A percentile compares a stretch with the other conserved stretches of the same genome.
phyloP scores from a whole-genome alignment of 73 alveolate species.

The Stentor roeselii region DNA sequence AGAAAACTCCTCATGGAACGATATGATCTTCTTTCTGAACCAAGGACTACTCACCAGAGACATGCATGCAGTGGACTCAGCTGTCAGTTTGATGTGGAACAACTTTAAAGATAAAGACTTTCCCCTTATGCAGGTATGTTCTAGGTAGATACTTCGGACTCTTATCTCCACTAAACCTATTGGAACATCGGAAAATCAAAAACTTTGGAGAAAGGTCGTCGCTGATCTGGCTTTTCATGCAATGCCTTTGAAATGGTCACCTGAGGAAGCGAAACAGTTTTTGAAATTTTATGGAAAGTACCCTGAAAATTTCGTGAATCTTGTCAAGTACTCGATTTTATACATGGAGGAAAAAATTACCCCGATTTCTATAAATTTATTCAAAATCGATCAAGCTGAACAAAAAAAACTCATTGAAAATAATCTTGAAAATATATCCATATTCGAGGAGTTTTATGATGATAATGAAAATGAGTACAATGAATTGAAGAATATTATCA shows the following conservation, averaged over 20 bases:
- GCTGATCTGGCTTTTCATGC: background rate
- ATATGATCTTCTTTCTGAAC: background rate
- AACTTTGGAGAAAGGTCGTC: constrained; percentile 2
- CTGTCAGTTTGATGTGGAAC: background rate
- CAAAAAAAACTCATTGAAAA: too few species aligned
- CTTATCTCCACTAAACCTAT: background rate
- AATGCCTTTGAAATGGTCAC: background rate
- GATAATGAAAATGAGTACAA: background rate
- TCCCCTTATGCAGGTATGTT: background rate
- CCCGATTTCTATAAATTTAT: background rate
- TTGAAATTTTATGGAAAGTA: background rate
- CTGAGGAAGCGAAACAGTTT: background rate
- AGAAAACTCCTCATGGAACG: background rate
- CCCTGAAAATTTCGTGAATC: background rate
- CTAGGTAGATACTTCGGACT: background rate
- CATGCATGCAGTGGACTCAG: background rate
- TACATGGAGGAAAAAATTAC: background rate
- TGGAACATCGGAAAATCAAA: constrained; percentile 1
- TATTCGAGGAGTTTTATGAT: background rate
- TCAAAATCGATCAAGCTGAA: background rate
- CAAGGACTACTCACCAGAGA: background rate
- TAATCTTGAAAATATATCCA: background rate
- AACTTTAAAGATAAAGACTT: background rate
- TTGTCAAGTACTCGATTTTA: background rate
- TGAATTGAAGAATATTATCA: too few species aligned